Percentiles rank a stretch among this genome's conserved stretches.
These are phyloP conservation scores for Paraglomus occultum DNA, from an alignment of 192 early-diverging fungal genomes.

Conservation along the genomic window DNA sequence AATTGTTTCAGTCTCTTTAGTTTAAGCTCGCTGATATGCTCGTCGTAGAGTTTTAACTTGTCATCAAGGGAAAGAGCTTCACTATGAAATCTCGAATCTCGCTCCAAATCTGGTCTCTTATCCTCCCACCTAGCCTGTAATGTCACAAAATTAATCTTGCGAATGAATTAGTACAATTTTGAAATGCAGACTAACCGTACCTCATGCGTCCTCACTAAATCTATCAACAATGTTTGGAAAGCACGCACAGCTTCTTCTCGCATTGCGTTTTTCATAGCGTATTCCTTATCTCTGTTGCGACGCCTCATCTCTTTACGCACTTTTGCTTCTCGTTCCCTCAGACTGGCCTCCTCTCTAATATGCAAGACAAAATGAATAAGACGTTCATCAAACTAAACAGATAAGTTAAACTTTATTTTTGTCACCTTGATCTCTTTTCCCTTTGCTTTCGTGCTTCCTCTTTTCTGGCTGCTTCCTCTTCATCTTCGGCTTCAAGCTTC, in stretches of 20 bases:
- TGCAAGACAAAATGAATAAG: neutral
- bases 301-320: constrained; percentile 44
- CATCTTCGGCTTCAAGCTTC: constrained; percentile 41
- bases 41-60: constrained; percentile 38
- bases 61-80: constrained; percentile 35
- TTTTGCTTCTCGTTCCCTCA: constrained; percentile 54
- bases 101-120: constrained; percentile 37
- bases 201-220: constrained; percentile 48
- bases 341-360: constrained; percentile 51
- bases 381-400: neutral
- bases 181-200: constrained; percentile 25
- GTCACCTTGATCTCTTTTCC: constrained; percentile 26
- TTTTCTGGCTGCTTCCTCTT: constrained; percentile 25
- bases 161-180: neutral
- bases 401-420: neutral
- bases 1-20: constrained; percentile 43
- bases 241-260: constrained; percentile 41
- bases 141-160: neutral
- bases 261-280: constrained; percentile 32
- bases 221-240: constrained; percentile 52
- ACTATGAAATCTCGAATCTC: constrained; percentile 45
- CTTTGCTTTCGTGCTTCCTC: constrained; percentile 23
- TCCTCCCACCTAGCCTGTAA: constrained; percentile 33
- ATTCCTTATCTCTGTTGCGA: constrained; percentile 40
- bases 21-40: constrained; percentile 41